These are phyloP conservation scores for Ophidiomyces ophidiicola DNA, from an alignment of 2,329 filamentous ascomycete species.

Conservation along the genomic window DNA sequence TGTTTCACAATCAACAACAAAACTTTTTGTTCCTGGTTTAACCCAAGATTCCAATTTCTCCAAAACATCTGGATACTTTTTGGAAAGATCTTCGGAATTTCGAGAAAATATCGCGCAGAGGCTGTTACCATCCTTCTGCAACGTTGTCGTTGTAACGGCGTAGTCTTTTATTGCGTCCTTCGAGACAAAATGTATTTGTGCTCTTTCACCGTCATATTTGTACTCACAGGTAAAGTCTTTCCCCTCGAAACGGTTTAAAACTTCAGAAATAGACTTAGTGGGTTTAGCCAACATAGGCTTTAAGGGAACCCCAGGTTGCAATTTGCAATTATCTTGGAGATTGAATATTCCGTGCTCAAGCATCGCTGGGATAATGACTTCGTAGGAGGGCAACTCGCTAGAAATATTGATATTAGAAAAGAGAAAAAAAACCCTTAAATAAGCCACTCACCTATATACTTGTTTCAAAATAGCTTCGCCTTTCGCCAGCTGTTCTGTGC, in stretches of 20 bases:
- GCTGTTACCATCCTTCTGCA: slow-evolving; percentile 54
- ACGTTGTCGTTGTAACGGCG: slow-evolving; percentile 46
- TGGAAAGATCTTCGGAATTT: slow-evolving; percentile 92
- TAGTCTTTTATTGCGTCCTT: slow-evolving; percentile 63
- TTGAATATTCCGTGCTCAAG: slow-evolving; percentile 75
- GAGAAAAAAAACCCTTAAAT: no score
- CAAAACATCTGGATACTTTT: slow-evolving; percentile 94
- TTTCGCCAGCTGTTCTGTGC: slow-evolving; percentile 62
- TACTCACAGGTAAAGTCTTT: slow-evolving; percentile 97
- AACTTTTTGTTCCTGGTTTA: slow-evolving; percentile 78
- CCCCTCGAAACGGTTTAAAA: slow-evolving; percentile 87
- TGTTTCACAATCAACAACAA: slow-evolving; percentile 96
- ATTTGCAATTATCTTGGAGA: slow-evolving; percentile 71
- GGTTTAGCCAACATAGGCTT: slow-evolving; percentile 99
- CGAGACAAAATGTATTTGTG: slow-evolving; percentile 96
- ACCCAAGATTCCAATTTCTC: slow-evolving; percentile 81
- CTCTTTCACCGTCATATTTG: slow-evolving; percentile 95
- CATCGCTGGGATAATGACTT: slow-evolving; percentile 85
- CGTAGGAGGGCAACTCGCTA: slow-evolving; percentile 88
- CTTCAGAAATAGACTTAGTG: slow-evolving; percentile 95
- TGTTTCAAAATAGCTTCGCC: slow-evolving; percentile 79
- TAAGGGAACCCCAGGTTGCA: slow-evolving; percentile 83
- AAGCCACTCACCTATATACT: slow-evolving; percentile 59
- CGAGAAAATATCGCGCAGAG: slow-evolving; percentile 90
- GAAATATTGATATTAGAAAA: slow-evolving; percentile 3